Base-by-base conservation (phyloP, 2,329 filamentous ascomycete genomes). In the Penicillium brevicompactum region DNA sequence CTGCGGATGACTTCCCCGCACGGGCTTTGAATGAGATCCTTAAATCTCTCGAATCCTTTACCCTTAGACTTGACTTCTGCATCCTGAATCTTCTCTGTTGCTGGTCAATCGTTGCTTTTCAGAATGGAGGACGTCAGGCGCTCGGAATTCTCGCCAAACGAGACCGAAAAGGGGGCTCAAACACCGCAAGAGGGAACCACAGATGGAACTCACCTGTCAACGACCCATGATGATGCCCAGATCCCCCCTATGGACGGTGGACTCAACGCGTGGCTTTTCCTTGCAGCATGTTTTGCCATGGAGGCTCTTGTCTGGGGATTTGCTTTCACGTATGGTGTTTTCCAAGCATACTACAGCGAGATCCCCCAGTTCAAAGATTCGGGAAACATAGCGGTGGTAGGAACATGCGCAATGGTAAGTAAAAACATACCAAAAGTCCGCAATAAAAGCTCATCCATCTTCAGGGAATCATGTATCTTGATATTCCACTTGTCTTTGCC, bases 221-320 rank as follows among this genome's bases (percentile, higher is more conserved):
- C 31, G 31, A 11, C 18, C 11, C n/a, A 47, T 14, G 5, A 34
- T 47, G 27, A 9, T 8, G 16, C 27, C 22, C 27, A 31, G 13
- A 9, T 75, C 5, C 72, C 73, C 18, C 69, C 64, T 4, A 66
- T 70, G 8, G 74, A 76, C 51, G 58, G 70, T 45, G 76, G 76
- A 3, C 72, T 70, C 58, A 56, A 71, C 32, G 77, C 76, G 16
- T 79, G 74, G 69, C 59, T 82, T 11, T 80, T 82, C 59, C 67
- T 84, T 3, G 71, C 74, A 6, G 80, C 77, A 0, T 79, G 78
- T 38, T 84, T 82, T 60, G 66, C 79, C 27, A 73, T 85, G 42
- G 82, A 84, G 65, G 79, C 76, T 24, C 69, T 84, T 2, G 76
- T 84, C 44, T 84, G 82, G 81, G 81, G 79, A 67, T 52, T 70